phyloP scores from a whole-genome alignment of 495 filamentous ascomycete genomes.

The Bathelium albidoporum region DNA sequence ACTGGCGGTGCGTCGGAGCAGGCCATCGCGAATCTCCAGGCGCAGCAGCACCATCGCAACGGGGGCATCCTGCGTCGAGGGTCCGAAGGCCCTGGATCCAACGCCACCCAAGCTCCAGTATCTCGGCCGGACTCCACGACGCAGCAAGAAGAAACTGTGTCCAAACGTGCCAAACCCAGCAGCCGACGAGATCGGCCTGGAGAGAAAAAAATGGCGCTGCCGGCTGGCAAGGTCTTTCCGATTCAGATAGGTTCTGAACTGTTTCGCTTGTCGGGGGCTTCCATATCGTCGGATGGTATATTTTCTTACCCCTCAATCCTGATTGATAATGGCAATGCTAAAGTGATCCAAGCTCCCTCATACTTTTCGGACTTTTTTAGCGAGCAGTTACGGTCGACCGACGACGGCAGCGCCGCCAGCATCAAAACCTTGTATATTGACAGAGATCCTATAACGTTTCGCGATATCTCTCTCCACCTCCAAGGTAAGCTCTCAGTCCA shows the following conservation, averaged over 20 bases:
- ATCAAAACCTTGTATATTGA: constrained; percentile 83
- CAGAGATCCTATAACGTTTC: constrained; percentile 82
- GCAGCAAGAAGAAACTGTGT: not conserved
- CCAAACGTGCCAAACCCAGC: not conserved
- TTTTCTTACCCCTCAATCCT: constrained; percentile 21
- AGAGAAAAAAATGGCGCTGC: constrained; percentile 26
- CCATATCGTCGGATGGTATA: constrained; percentile 90
- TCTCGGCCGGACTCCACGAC: not conserved
- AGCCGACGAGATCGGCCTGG: not conserved
- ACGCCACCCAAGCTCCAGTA: not conserved
- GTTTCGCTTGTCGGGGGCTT: constrained; percentile 89
- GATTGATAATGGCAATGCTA: constrained; percentile 25
- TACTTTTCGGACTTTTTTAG: constrained; percentile 95
- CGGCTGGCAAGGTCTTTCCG: constrained; percentile 65
- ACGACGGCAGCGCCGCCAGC: constrained; percentile 44
- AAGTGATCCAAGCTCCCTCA: constrained; percentile 72
- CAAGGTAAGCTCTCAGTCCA: constrained; percentile 40
- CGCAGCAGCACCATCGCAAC: not conserved
- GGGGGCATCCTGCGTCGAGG: not conserved
- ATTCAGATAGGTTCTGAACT: constrained; percentile 90
- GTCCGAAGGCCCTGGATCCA: not conserved
- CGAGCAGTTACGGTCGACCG: constrained; percentile 58
- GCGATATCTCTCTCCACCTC: constrained; percentile 79
- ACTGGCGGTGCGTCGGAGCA: not conserved
- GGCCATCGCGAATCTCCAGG: not conserved